Conservation (phyloP, 1,139 yeast species). For the Yamadazyma atmosphaerica region DNA sequence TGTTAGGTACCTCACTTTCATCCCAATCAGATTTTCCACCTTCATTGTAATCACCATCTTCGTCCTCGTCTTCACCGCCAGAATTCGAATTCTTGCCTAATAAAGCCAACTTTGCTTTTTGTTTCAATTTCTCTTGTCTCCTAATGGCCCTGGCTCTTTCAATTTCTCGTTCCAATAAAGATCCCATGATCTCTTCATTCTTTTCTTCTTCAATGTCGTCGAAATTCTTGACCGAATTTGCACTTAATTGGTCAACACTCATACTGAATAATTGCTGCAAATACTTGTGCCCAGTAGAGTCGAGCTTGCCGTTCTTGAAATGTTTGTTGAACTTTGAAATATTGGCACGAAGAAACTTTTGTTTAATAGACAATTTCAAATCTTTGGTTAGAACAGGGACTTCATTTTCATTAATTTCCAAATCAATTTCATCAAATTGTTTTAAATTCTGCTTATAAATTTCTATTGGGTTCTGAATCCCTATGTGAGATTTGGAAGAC, state of each 20-base stretch:
- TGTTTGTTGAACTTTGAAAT: constrained; percentile 1
- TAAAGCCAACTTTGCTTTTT: constrained; percentile 37
- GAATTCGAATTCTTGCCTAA: constrained; percentile 16
- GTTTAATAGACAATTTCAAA: constrained; percentile 33
- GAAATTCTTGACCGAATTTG: constrained; percentile 31
- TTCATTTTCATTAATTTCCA: constrained; percentile 24
- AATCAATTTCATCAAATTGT: constrained; percentile 25
- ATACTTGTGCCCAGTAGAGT: neutral
- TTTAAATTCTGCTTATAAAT: constrained; percentile 36
- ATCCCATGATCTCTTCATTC: constrained; percentile 45
- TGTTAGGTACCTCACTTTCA: constrained; percentile 8
- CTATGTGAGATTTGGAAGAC: constrained; percentile 6
- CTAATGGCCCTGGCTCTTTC: constrained; percentile 52
- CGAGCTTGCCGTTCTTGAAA: neutral
- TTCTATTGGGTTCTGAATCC: constrained; percentile 31
- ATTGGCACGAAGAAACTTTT: constrained; percentile 26
- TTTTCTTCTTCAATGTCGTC: constrained; percentile 35
- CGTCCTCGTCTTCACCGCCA: constrained; percentile 18
- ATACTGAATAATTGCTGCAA: constrained; percentile 31
- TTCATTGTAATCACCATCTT: constrained; percentile 15
- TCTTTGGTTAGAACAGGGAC: constrained; percentile 42
- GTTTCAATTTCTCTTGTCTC: constrained; percentile 48
- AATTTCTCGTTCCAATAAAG: constrained; percentile 64
- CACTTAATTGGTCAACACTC: constrained; percentile 37
- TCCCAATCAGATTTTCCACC: constrained; percentile 10